These are phyloP conservation scores for Trichoderma afroharzianum DNA, from an alignment of 2,329 filamentous ascomycete species.

Conservation along the genomic window DNA sequence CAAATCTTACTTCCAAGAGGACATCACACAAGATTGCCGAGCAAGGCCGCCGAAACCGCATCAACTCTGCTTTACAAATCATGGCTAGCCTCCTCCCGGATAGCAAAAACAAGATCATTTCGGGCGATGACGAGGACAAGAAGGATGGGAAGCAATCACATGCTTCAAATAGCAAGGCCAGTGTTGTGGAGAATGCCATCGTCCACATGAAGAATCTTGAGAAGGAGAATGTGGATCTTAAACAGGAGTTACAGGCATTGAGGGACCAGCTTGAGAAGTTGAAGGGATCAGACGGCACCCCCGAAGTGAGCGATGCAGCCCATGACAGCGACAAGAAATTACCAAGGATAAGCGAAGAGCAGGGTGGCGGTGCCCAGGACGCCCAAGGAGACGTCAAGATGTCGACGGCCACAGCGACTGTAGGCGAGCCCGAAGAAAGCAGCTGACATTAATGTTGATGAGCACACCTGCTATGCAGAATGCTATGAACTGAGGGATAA, in stretches of 20 bases:
- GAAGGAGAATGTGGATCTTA: constrained; percentile 65
- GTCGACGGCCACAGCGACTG: not conserved
- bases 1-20: constrained; percentile 90
- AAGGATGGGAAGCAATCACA: constrained; percentile 46
- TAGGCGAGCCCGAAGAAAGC: not conserved
- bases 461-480: not conserved
- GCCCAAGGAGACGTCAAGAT: not conserved
- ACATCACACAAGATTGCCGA: constrained; percentile 98
- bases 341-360: not conserved
- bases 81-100: constrained; percentile 83
- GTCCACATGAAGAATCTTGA: constrained; percentile 88
- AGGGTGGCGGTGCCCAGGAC: not conserved
- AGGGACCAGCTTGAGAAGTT: constrained; percentile 32
- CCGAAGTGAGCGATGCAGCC: not conserved
- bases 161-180: constrained; percentile 83
- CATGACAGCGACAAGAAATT: not conserved
- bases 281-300: constrained; percentile 15
- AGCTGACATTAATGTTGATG: not conserved
- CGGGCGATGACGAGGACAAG: constrained; percentile 44
- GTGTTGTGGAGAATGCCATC: constrained; percentile 95
- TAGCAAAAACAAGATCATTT: constrained; percentile 36
- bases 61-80: constrained; percentile 88
- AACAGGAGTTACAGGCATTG: constrained; percentile 51
- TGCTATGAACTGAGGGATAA: not conserved
- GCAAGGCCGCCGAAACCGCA: constrained; percentile 89